phyloP scores from a whole-genome alignment of 2,329 filamentous ascomycete genomes.

The Neurospora sp. region DNA sequence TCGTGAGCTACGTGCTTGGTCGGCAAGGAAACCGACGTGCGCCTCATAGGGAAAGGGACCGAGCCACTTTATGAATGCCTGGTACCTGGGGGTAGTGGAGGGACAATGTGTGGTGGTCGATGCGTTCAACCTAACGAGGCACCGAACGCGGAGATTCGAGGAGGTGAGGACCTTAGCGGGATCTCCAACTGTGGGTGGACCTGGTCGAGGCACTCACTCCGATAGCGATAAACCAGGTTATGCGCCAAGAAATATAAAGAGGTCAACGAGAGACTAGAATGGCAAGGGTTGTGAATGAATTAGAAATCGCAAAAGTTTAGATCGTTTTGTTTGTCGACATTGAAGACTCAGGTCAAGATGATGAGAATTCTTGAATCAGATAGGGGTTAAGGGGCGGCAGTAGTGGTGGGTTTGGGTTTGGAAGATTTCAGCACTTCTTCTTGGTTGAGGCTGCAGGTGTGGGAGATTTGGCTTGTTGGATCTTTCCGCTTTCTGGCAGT shows the following conservation, averaged over 20 bases:
- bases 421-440: neutral
- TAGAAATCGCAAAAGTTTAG: neutral
- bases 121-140: neutral
- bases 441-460: neutral
- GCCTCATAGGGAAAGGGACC: constrained; percentile 41
- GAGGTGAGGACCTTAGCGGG: neutral
- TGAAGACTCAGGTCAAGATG: neutral
- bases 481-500: neutral
- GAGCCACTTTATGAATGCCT: neutral
- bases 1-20: constrained; percentile 51
- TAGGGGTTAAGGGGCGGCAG: neutral
- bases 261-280: neutral
- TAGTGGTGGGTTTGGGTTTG: neutral
- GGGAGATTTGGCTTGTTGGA: neutral
- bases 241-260: neutral
- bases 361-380: neutral
- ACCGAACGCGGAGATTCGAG: neutral
- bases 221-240: neutral
- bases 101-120: neutral
- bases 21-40: constrained; percentile 54
- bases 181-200: neutral
- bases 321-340: neutral
- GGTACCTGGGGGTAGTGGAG: neutral
- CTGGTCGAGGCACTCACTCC: neutral
- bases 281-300: neutral